phyloP scores from a whole-genome alignment of 345 rosid species.

The Euphorbia peplus region DNA sequence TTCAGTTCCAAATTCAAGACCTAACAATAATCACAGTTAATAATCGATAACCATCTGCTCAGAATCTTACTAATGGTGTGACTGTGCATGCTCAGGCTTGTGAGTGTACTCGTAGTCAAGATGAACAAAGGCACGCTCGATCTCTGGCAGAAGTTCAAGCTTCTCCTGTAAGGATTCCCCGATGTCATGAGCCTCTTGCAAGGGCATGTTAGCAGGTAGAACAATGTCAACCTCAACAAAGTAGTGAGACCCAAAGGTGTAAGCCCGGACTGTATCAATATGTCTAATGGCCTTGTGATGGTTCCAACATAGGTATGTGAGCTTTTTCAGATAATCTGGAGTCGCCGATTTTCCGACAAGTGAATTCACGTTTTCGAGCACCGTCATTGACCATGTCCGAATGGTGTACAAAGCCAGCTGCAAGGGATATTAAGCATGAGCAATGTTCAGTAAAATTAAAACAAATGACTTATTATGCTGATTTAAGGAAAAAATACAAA shows the following conservation, averaged over 20 bases:
- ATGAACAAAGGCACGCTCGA: slow-evolving; percentile 95
- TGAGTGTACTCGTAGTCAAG: slow-evolving; percentile 92
- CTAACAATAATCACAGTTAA: neutral
- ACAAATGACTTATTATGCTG: neutral
- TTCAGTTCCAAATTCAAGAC: neutral
- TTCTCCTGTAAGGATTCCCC: slow-evolving; percentile 92
- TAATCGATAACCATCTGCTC: neutral
- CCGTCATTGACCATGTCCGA: slow-evolving; percentile 96
- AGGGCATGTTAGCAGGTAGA: slow-evolving; percentile 78
- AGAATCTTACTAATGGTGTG: slow-evolving; percentile 2
- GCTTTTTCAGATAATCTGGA: slow-evolving; percentile 84
- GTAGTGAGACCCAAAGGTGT: slow-evolving; percentile 97
- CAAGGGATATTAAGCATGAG: slow-evolving; percentile 15
- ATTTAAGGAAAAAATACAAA: neutral
- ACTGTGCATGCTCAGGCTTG: slow-evolving; percentile 87
- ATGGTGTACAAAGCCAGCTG: slow-evolving; percentile 96
- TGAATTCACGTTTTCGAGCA: slow-evolving; percentile 89
- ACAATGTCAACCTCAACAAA: slow-evolving; percentile 98
- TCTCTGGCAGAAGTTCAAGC: slow-evolving; percentile 81
- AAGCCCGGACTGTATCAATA: slow-evolving; percentile 92
- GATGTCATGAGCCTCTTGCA: slow-evolving; percentile 90
- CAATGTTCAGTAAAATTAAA: neutral
- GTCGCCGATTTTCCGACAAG: slow-evolving; percentile 83
- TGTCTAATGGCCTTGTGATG: slow-evolving; percentile 85
- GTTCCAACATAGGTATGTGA: slow-evolving; percentile 96